Base-by-base conservation (phyloP, 176 grass and related monocot genomes). In the Eleusine indica region DNA sequence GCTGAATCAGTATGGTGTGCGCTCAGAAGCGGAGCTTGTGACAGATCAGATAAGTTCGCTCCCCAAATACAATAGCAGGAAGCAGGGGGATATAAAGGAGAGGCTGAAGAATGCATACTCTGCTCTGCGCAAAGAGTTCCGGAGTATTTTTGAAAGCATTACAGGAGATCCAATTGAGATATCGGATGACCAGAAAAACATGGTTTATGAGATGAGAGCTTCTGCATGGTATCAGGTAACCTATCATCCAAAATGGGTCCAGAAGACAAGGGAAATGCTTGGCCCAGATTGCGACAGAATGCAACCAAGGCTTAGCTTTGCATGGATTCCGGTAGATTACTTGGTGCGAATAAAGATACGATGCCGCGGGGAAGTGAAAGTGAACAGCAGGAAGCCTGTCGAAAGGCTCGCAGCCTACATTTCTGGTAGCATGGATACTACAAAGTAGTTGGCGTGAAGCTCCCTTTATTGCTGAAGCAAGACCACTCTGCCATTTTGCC, bases 211-310 rank as follows among this genome's bases (percentile, higher is more conserved):
- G 82, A 86, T 49, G 85, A 98, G 87, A 83, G 87, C 91, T 25
- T 95, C 96, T 1, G 93, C 92, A 44, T 98, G 96, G 96, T 98
- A 98, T 80, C 92, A 93, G 67, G 92, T 98, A 35, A 94, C 92
- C 39, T 94, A 98, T 78, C 92, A 94, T 76, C 85, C 87, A 21
- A 83, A 85, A 40, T 95, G 92, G 96, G 61, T 90, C 16, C 73
- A 72, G 37, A 91, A 91, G 70, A 86, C 76, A 4, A 80, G 37
- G 51, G 91, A 86, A 73, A 83, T 88, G 73, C 52, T 85, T 2
- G 75, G 79, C 38, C 64, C 64, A 54, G 87, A 98, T 65, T 85
- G 52, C 4, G 70, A 85, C 32, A 75, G n/a, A 30, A 84, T 75
- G 46, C 68, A 82, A 2, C 57, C 83, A 32, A 86, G 85, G 73